Evolutionary conservation across 106 monocot species (phyloP).

Genomic region (Dendrobium chrysotoxum): DNA sequence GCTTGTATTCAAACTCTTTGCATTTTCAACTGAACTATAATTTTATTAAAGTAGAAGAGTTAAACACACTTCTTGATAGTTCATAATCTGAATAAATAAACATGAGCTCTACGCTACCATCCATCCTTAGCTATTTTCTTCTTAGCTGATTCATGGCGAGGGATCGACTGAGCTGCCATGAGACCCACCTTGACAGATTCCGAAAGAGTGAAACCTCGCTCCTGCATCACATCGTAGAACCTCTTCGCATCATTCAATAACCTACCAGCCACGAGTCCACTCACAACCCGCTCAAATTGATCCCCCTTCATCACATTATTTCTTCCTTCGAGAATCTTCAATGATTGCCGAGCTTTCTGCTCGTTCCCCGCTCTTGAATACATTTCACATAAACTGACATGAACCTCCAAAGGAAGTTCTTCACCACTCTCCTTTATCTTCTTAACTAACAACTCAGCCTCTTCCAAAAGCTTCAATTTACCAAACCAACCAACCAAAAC

Average conservation of each 20-base stretch:
- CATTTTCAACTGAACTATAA: too few relatives aligned
- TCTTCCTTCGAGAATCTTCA: constrained; percentile 57
- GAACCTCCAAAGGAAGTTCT: constrained; percentile 42
- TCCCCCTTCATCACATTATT: constrained; percentile 34
- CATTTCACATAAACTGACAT: constrained; percentile 74
- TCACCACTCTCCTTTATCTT: constrained; percentile 52
- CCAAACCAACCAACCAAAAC: constrained; percentile 80
- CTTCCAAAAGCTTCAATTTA: constrained; percentile 67
- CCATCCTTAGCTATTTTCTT: constrained; percentile 3
- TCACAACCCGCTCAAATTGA: constrained; percentile 66
- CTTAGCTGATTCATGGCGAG: constrained; percentile 2
- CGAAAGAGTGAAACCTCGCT: constrained; percentile 30
- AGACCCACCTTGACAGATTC: constrained; percentile 28
- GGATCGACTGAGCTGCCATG: constrained; percentile 33
- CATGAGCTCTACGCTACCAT: neutral
- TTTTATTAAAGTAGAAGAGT: too few relatives aligned
- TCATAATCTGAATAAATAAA: neutral
- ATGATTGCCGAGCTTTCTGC: constrained; percentile 35
- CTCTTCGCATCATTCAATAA: constrained; percentile 54
- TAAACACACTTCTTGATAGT: too few relatives aligned
- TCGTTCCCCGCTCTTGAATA: constrained; percentile 40
- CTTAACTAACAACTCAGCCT: constrained; percentile 54
- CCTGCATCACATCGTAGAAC: constrained; percentile 45
- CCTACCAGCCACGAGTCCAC: constrained; percentile 50
- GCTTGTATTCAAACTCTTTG: neutral